Evolutionary conservation across 2,329 filamentous ascomycete genomes (phyloP).

Genomic region (Camillea tinctor): DNA sequence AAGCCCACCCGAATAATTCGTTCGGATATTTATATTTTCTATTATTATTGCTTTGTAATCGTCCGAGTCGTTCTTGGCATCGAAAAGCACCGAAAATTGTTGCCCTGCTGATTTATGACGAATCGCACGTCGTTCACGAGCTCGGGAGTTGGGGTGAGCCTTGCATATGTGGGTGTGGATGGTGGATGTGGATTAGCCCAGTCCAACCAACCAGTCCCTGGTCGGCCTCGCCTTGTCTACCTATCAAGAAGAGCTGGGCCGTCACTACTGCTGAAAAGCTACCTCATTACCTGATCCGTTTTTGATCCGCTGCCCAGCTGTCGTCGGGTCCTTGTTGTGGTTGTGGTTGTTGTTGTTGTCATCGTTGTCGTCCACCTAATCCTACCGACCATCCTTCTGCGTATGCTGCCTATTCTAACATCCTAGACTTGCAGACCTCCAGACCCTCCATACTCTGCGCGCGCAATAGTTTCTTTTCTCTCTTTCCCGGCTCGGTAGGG

Average conservation of each 20-base stretch:
- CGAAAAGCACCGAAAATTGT: constrained; percentile 1
- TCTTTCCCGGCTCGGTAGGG: constrained; percentile 23
- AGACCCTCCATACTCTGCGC: no score
- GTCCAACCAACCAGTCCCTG: neutral
- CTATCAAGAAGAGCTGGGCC: neutral
- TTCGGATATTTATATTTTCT: no score
- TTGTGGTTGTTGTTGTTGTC: no score
- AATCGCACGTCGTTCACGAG: constrained; percentile 11
- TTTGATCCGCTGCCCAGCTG: neutral
- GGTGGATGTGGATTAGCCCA: no score
- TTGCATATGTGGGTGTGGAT: neutral
- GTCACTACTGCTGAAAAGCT: neutral
- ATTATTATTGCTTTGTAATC: neutral
- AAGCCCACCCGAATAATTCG: neutral
- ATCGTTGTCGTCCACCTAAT: no score
- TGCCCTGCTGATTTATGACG: constrained; percentile 2
- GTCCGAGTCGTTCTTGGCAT: neutral
- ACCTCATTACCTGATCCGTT: neutral
- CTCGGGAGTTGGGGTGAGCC: constrained; percentile 5
- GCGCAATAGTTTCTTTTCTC: constrained; percentile 12
- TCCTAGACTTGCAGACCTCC: no score
- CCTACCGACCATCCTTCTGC: constrained; percentile 2
- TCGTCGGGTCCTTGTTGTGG: no score
- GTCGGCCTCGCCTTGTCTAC: neutral
- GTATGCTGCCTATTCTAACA: constrained; percentile 2